phyloP scores from a whole-genome alignment of 2,329 filamentous ascomycete genomes.

The Byssochlamys sp. region DNA sequence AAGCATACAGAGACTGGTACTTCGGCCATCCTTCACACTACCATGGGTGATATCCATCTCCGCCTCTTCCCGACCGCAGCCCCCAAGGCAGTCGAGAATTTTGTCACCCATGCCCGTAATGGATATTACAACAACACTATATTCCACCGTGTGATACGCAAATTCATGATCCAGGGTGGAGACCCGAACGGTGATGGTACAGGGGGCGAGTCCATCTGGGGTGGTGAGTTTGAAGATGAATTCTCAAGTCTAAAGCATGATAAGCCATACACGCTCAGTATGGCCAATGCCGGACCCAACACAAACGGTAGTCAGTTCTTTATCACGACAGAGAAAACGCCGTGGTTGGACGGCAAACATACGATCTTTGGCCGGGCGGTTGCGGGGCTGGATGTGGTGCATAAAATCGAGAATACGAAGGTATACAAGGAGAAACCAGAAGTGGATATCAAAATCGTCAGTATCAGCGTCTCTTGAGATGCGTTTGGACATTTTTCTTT shows the following conservation, averaged over 20 bases:
- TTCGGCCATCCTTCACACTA: conserved; percentile 80
- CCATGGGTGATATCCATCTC: conserved; percentile 84
- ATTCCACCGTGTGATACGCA: conserved; percentile 92
- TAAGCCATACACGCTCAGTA: conserved; percentile 89
- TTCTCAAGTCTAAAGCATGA: conserved; percentile 86
- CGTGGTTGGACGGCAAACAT: conserved; percentile 92
- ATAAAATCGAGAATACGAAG: conserved; percentile 85
- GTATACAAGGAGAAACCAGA: conserved; percentile 88
- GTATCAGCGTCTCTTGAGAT: conserved; percentile 45
- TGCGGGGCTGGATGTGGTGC: conserved; percentile 84
- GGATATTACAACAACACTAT: conserved; percentile 97
- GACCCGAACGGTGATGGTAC: conserved; percentile 83
- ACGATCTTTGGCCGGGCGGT: conserved; percentile 89
- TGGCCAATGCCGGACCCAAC: conserved; percentile 93
- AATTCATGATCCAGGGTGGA: conserved; percentile 91
- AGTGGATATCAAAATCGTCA: conserved; percentile 94
- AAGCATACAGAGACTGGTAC: conserved; percentile 65
- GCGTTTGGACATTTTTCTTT: neutral
- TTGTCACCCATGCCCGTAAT: conserved; percentile 77
- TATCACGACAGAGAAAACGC: conserved; percentile 93
- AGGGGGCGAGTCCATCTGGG: conserved; percentile 85
- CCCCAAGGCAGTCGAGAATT: conserved; percentile 93
- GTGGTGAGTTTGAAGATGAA: conserved; percentile 84
- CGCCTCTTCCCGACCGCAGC: conserved; percentile 87
- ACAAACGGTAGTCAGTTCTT: conserved; percentile 98